Evolutionary conservation across 2,329 filamentous ascomycete genomes (phyloP).

Genomic region (Claviceps purpurea): DNA sequence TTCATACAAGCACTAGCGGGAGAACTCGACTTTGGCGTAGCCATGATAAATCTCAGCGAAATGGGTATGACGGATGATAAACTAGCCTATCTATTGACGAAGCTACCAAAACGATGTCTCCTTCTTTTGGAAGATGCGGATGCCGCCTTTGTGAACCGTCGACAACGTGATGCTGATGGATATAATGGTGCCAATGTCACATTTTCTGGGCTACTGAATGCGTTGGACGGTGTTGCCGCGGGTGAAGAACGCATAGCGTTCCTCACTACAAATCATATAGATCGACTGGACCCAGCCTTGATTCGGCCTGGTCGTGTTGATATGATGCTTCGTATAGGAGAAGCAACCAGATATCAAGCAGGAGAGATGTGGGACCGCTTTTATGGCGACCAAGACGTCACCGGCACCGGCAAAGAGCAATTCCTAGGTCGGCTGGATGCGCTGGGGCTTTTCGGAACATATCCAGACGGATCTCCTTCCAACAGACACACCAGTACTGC

Average conservation of each 20-base stretch:
- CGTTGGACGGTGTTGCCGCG: constrained; percentile 81
- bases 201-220: constrained; percentile 80
- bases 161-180: constrained; percentile 64
- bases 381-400: constrained; percentile 67
- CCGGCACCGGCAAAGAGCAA: constrained; percentile 45
- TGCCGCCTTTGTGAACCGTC: constrained; percentile 74
- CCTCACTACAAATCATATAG: constrained; percentile 87
- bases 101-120: constrained; percentile 69
- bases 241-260: constrained; percentile 91
- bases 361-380: constrained; percentile 86
- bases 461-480: constrained; percentile 31
- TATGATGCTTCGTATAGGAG: constrained; percentile 79
- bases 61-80: constrained; percentile 82
- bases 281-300: constrained; percentile 75
- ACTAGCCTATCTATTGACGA: constrained; percentile 72
- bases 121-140: constrained; percentile 83
- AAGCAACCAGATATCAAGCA: constrained; percentile 77
- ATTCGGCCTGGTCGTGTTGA: constrained; percentile 88
- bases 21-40: constrained; percentile 84
- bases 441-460: constrained; percentile 54
- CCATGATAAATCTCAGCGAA: constrained; percentile 83
- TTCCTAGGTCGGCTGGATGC: constrained; percentile 61
- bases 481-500: constrained; percentile 63
- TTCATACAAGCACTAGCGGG: constrained; percentile 93
- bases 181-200: constrained; percentile 83